These are phyloP conservation scores for Phytophthora constricta DNA, from an alignment of 352 stramenopile genomes.

Conservation along the genomic window DNA sequence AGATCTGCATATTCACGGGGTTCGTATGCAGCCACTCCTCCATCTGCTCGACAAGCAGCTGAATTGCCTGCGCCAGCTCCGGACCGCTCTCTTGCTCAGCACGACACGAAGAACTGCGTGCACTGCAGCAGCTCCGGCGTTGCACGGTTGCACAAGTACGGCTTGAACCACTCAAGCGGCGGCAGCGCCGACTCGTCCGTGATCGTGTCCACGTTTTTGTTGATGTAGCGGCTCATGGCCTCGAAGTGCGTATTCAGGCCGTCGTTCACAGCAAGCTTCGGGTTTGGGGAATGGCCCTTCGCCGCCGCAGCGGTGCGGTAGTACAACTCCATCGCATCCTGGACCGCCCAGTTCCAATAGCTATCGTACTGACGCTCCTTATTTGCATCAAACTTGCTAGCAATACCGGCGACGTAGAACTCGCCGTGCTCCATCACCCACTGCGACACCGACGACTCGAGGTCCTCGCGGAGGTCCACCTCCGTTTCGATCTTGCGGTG, in stretches of 20 bases:
- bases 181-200: constrained; percentile 39
- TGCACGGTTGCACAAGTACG: constrained; percentile 72
- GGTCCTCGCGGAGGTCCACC: constrained; percentile 52
- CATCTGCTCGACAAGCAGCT: constrained; percentile 68
- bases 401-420: constrained; percentile 59
- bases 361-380: constrained; percentile 83
- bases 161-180: constrained; percentile 64
- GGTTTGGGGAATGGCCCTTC: constrained; percentile 14
- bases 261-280: constrained; percentile 35
- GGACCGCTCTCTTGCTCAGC: constrained; percentile 48
- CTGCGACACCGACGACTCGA: constrained; percentile 55
- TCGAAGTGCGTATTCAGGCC: constrained; percentile 47
- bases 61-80: constrained; percentile 59
- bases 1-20: constrained; percentile 66
- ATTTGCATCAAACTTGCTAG: constrained; percentile 66
- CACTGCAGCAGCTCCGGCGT: constrained; percentile 66
- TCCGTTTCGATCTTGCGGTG: constrained; percentile 63
- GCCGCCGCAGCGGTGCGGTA: constrained; percentile 46
- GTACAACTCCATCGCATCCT: constrained; percentile 73
- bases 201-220: constrained; percentile 52
- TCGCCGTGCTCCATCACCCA: constrained; percentile 70
- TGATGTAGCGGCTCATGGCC: constrained; percentile 63
- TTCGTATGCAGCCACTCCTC: constrained; percentile 55
- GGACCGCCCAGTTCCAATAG: constrained; percentile 84
- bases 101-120: constrained; percentile 55